Evolutionary conservation across 352 stramenopile species (phyloP), one percentile per base, ranked within the genome.

Genomic region (Pythium dissimile): DNA sequence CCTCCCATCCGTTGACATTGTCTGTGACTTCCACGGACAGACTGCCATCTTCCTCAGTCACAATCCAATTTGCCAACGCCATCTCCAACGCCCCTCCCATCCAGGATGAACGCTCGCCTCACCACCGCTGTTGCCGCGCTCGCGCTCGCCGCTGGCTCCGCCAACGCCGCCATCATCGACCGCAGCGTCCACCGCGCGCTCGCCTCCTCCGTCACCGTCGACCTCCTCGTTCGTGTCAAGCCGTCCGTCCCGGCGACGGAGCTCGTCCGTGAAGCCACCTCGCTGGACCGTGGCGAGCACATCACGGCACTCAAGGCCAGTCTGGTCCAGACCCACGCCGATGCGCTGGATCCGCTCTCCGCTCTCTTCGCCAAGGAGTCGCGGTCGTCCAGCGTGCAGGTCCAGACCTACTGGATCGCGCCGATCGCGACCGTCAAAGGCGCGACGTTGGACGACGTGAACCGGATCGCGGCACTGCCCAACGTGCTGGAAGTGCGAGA

Each of bases 401-500:
- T 57, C 27, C 21, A 68, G 64, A 45, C 46, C 31, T 66, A 59
- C 26, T 72, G 64, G 64, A 66, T 72, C 55, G 34, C 49, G 20
- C 67, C 67, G 37, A 43, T 65, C 5, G 49, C 49, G 35, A 37
- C 37, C 21, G 18, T 57, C 37, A 47, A 46, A 26, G 49, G 49
- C 35, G 49, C 49, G 35, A 48, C 49, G 15, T 20, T 47, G 24
- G 49, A 32, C n/a, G 20, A 30, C 23, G 27, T 57, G 2, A 35
- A 46, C 15, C 42, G 42, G 34, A 46, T 57, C 49, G 49, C 49
- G 23, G 35, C 35, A 16, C 35, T 57, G 37, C 49, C 49, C 24
- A 45, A 45, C 21, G 49, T 57, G 35, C 35, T 48, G 34, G 38
- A 34, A 13, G 20, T 57, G 12, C 49, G 49, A 10, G 49, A 57